A percentile compares a stretch with the other conserved stretches of the same genome.
Conservation (phyloP, 2,329 filamentous ascomycete genomes). For the Cytospora mali region DNA sequence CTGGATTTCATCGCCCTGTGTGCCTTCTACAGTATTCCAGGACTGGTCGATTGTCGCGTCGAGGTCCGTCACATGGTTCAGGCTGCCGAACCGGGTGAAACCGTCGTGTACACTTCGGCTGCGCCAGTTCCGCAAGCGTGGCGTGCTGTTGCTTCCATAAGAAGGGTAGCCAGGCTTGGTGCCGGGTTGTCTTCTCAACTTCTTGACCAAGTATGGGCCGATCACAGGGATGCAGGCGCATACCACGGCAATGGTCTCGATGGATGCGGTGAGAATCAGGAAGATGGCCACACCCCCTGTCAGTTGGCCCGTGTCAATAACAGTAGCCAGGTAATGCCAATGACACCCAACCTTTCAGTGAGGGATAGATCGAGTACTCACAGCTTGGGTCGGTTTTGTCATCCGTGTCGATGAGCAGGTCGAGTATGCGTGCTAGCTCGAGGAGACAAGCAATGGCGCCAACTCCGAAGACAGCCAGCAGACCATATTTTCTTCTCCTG, state of each 20-base stretch:
- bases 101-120: background rate
- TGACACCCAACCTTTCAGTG: too few species aligned
- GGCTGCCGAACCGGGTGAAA: background rate
- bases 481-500: too few species aligned
- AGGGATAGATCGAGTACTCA: background rate
- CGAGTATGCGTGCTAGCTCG: too few species aligned
- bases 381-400: constrained; percentile 14
- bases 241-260: constrained; percentile 8
- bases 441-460: too few species aligned
- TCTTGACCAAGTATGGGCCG: constrained; percentile 6
- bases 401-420: constrained; percentile 3
- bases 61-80: too few species aligned
- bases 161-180: constrained; percentile 1
- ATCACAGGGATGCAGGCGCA: constrained; percentile 9
- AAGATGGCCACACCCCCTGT: constrained; percentile 4
- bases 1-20: background rate
- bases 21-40: background rate
- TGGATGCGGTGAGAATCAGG: constrained; percentile 7
- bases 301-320: too few species aligned
- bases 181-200: background rate
- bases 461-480: too few species aligned
- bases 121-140: background rate
- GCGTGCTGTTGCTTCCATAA: constrained; percentile 2
- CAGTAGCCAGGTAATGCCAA: too few species aligned
- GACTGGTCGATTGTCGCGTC: background rate